Evolutionary conservation across 257 asterid species (phyloP).

Genomic region (Anisodus tanguticus): DNA sequence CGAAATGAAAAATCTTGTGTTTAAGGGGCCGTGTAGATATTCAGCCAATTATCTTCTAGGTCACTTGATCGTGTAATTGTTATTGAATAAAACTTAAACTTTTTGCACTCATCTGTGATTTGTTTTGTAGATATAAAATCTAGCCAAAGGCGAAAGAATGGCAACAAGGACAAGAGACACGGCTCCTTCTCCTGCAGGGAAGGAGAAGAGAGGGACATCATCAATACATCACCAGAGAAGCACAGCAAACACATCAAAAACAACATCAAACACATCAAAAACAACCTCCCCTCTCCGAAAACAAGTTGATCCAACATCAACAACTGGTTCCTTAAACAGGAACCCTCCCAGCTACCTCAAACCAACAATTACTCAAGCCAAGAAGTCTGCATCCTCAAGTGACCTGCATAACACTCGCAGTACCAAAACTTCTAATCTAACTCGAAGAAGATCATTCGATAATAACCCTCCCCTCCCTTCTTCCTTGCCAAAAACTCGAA

Average conservation of each 20-base stretch:
- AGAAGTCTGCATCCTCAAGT: conserved; percentile 37
- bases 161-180: conserved; percentile 55
- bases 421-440: conserved; percentile 29
- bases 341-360: conserved; percentile 57
- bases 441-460: conserved; percentile 65
- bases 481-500: conserved; percentile 37
- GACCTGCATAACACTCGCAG: conserved; percentile 26
- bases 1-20: not conserved
- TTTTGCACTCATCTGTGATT: not conserved
- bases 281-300: conserved; percentile 32
- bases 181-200: conserved; percentile 36
- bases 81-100: not conserved
- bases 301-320: conserved; percentile 24
- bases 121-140: conserved; percentile 11
- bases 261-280: conserved; percentile 36
- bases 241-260: conserved; percentile 40
- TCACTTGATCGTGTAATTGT: not conserved
- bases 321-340: conserved; percentile 39
- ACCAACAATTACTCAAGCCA: conserved; percentile 49
- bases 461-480: conserved; percentile 54
- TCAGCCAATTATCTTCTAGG: too few relatives aligned
- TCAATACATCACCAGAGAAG: conserved; percentile 32
- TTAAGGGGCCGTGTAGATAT: too few relatives aligned
- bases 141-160: conserved; percentile 40
- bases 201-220: conserved; percentile 64